phyloP scores from a whole-genome alignment of 257 asterid species.

The Ehretia macrophylla region DNA sequence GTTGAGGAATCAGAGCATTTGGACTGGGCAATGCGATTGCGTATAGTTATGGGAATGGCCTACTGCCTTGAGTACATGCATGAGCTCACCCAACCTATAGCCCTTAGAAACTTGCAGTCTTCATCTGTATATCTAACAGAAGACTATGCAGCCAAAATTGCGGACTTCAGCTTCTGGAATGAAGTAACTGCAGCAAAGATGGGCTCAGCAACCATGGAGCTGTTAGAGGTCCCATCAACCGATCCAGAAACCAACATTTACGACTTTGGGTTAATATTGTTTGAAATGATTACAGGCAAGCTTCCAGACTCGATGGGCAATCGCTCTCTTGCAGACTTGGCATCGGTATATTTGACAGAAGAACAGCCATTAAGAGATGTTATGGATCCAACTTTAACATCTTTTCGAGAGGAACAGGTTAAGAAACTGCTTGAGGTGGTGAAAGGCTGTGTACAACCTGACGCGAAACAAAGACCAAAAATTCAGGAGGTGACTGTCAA shows the following conservation, averaged over 20 bases:
- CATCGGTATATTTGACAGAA: conserved; percentile 46
- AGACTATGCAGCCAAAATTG: conserved; percentile 74
- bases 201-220: conserved; percentile 42
- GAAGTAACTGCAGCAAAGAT: conserved; percentile 47
- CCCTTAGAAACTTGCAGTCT: conserved; percentile 64
- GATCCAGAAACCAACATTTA: conserved; percentile 52
- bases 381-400: conserved; percentile 58
- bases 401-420: conserved; percentile 45
- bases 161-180: conserved; percentile 40
- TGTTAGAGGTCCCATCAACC: conserved; percentile 36
- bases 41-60: conserved; percentile 71
- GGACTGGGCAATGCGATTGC: conserved; percentile 83
- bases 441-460: conserved; percentile 37
- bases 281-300: conserved; percentile 80
- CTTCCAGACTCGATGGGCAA: conserved; percentile 33
- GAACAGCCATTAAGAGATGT: conserved; percentile 28
- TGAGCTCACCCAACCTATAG: conserved; percentile 61
- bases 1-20: conserved; percentile 83
- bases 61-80: conserved; percentile 77
- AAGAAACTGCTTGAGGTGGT: conserved; percentile 45
- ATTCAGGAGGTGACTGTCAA: conserved; percentile 46
- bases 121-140: conserved; percentile 75
- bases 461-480: conserved; percentile 39
- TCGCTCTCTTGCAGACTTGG: conserved; percentile 50
- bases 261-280: conserved; percentile 64